Evolutionary conservation across 805 yeast genomes (phyloP).

Genomic region (Kluyveromyces aestuarii): DNA sequence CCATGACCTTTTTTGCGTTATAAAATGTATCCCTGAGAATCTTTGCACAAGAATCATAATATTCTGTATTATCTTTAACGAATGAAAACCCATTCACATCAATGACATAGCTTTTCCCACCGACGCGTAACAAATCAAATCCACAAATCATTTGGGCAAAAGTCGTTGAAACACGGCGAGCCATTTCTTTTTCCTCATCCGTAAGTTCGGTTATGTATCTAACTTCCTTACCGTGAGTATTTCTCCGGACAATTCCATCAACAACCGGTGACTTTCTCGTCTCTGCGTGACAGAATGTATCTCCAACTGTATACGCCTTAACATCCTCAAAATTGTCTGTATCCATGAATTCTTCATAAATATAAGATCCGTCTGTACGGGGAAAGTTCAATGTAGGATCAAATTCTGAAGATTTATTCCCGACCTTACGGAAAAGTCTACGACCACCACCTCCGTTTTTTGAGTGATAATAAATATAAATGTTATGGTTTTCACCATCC

Average conservation of each 20-base stretch:
- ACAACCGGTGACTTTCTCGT: constrained; percentile 98
- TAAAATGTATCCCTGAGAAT: constrained; percentile 69
- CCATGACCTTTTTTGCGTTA: constrained; percentile 46
- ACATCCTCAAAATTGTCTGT: constrained; percentile 98
- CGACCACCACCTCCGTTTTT: constrained; percentile 97
- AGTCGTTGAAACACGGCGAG: constrained; percentile 59
- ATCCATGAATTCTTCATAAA: constrained; percentile 93
- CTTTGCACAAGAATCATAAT: constrained; percentile 75
- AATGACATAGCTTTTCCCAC: constrained; percentile 83
- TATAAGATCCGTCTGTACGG: constrained; percentile 82
- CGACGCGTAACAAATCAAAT: constrained; percentile 83
- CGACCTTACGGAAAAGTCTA: constrained; percentile 86
- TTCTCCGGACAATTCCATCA: constrained; percentile 96
- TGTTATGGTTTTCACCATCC: constrained; percentile 97
- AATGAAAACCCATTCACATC: constrained; percentile 98
- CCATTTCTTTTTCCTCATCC: constrained; percentile 71
- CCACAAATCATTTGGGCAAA: constrained; percentile 96
- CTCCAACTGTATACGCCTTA: constrained; percentile 95
- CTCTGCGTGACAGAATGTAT: constrained; percentile 89
- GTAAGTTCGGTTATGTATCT: constrained; percentile 78
- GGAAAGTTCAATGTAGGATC: constrained; percentile 71
- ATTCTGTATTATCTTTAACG: constrained; percentile 82
- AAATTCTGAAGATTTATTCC: constrained; percentile 92
- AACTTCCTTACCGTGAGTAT: constrained; percentile 95
- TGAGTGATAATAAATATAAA: constrained; percentile 80